Evolutionary conservation across 2,329 filamentous ascomycete genomes (phyloP).

Genomic region (Colletotrichum camelliae): DNA sequence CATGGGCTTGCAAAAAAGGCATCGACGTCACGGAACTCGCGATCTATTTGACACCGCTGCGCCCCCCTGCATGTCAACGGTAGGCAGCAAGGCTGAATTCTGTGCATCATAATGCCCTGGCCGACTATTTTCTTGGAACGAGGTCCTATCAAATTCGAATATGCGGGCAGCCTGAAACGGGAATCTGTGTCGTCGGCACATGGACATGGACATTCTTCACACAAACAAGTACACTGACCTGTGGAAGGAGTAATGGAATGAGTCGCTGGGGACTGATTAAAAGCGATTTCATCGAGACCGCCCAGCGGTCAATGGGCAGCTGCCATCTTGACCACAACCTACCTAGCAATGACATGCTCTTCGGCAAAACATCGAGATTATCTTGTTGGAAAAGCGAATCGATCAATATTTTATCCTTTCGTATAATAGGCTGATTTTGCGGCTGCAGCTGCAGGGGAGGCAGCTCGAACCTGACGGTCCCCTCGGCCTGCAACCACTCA

Average conservation of each 20-base stretch:
- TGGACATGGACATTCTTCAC: too few species aligned
- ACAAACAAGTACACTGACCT: neutral
- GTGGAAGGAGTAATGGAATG: neutral
- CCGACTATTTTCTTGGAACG: neutral
- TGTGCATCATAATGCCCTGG: neutral
- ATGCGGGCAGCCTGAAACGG: neutral
- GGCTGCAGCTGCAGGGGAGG: neutral
- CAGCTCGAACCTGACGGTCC: accelerated
- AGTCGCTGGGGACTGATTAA: neutral
- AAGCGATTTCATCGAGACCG: too few species aligned
- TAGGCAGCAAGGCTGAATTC: neutral
- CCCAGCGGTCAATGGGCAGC: too few species aligned
- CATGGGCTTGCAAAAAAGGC: neutral
- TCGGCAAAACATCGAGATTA: neutral
- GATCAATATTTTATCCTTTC: accelerated
- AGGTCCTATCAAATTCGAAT: neutral
- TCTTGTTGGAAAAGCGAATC: neutral
- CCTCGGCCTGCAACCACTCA: neutral
- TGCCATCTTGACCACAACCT: too few species aligned
- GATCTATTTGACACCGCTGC: neutral
- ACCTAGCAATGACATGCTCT: neutral
- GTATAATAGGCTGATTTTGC: accelerated
- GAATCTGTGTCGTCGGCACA: too few species aligned
- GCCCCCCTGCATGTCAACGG: accelerated
- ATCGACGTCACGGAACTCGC: neutral